Conservation (phyloP, 2,329 filamentous ascomycete genomes). For the Diaporthe batatas region DNA sequence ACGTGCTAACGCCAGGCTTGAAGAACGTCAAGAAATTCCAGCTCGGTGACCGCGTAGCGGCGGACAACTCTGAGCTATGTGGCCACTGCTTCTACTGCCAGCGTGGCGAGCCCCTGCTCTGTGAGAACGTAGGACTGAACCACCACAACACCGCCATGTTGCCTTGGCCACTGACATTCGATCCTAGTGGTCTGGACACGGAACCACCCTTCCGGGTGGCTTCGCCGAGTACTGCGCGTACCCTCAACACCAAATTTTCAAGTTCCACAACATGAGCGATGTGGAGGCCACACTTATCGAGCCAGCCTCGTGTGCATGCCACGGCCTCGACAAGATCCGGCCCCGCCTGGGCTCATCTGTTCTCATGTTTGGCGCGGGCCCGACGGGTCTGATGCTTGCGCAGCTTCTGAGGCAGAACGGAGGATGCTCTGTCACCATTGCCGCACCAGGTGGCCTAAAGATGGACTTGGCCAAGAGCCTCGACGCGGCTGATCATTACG, state of each 20-base stretch:
- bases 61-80: slow-evolving; percentile 76
- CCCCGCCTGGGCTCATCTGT: slow-evolving; percentile 75
- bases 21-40: slow-evolving; percentile 70
- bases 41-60: slow-evolving; percentile 74
- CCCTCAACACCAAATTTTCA: slow-evolving; percentile 70
- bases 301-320: slow-evolving; percentile 78
- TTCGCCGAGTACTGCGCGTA: slow-evolving; percentile 78
- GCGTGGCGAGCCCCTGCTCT: slow-evolving; percentile 75
- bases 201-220: slow-evolving; percentile 76
- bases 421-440: slow-evolving; percentile 77
- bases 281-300: slow-evolving; percentile 79
- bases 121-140: slow-evolving; percentile 65
- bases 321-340: slow-evolving; percentile 77
- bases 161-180: slow-evolving; percentile 25
- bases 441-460: slow-evolving; percentile 77
- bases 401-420: slow-evolving; percentile 75
- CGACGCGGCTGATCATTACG: slow-evolving; percentile 66
- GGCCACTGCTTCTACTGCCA: slow-evolving; percentile 81
- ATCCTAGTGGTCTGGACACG: slow-evolving; percentile 71
- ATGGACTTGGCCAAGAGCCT: slow-evolving; percentile 75
- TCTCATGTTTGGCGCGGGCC: slow-evolving; percentile 75
- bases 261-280: slow-evolving; percentile 74
- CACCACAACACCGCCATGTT: neutral
- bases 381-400: slow-evolving; percentile 74
- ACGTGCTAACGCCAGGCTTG: neutral